A percentile compares a stretch with the other conserved stretches of the same genome.
phyloP scores from a whole-genome alignment of 257 asterid genomes.

The Ajuga chamaepitys region DNA sequence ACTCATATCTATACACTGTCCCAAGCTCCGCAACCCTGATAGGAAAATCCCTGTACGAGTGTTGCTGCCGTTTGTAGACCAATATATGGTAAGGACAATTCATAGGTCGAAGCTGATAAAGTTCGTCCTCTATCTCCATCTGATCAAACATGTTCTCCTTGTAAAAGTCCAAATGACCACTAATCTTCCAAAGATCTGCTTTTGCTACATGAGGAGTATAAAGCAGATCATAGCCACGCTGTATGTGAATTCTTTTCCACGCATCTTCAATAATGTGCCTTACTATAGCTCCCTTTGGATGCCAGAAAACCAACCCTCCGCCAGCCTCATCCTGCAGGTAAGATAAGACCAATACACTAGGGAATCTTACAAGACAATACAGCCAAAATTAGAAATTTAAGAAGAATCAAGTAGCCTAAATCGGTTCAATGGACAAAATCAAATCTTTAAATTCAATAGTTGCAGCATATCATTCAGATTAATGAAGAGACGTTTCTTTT shows the following conservation, averaged over 20 bases:
- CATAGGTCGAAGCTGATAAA: conserved; percentile 97
- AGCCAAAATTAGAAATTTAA: neutral
- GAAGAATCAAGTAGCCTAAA: neutral
- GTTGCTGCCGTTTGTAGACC: conserved; percentile 67
- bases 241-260: conserved; percentile 78
- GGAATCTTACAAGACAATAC: neutral
- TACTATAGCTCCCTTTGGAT: conserved; percentile 87
- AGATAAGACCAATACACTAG: conserved; percentile 13
- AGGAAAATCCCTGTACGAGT: conserved; percentile 88
- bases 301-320: conserved; percentile 99
- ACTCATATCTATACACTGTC: conserved; percentile 90
- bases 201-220: conserved; percentile 97
- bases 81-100: conserved; percentile 97
- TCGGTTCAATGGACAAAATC: neutral
- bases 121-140: conserved; percentile 89
- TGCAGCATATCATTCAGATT: neutral
- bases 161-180: conserved; percentile 96
- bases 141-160: conserved; percentile 92
- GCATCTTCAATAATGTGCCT: conserved; percentile 89
- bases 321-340: conserved; percentile 94
- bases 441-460: neutral
- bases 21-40: conserved; percentile 98
- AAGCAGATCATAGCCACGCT: conserved; percentile 78
- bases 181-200: conserved; percentile 92
- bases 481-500: neutral